Conservation (phyloP, 495 filamentous ascomycete species). For the Hypomontagnella monticulosa region DNA sequence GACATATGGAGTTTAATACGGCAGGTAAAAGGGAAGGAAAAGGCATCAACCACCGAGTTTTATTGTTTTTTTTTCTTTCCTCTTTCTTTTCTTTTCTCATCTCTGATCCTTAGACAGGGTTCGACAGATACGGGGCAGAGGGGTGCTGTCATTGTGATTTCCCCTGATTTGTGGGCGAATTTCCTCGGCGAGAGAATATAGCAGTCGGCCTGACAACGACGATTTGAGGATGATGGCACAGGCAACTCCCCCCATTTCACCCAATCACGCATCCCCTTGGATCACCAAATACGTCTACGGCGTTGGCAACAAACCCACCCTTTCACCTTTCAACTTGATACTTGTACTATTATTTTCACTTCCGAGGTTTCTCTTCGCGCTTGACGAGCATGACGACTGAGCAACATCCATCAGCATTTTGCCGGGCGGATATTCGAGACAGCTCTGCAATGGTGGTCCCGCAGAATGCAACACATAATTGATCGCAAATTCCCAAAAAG, state of each 20-base stretch:
- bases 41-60: conserved; percentile 43
- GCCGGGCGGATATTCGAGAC: conserved; percentile 49
- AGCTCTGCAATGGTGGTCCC: conserved; percentile 48
- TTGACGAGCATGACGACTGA: conserved; percentile 49
- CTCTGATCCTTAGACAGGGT: conserved; percentile 41
- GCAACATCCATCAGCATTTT: conserved; percentile 49
- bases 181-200: conserved; percentile 15
- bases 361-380: conserved; percentile 47
- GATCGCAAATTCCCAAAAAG: conserved; percentile 51
- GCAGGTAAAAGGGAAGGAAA: conserved; percentile 52
- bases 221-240: conserved; percentile 36
- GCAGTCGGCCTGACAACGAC: conserved; percentile 32
- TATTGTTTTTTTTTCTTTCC: conserved; percentile 31
- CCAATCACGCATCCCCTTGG: conserved; percentile 38
- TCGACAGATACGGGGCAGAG: conserved; percentile 32
- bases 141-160: conserved; percentile 41
- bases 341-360: conserved; percentile 51
- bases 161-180: conserved; percentile 25
- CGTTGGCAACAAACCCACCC: conserved; percentile 43
- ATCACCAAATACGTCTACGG: conserved; percentile 40
- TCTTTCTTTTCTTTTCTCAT: conserved; percentile 21
- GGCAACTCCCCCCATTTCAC: conserved; percentile 29
- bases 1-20: conserved; percentile 48
- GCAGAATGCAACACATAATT: conserved; percentile 53
- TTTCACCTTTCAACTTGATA: conserved; percentile 44